These are phyloP conservation scores for Mycena haematopus DNA, from an alignment of 768 basidiomycete genomes.

Conservation along the genomic window DNA sequence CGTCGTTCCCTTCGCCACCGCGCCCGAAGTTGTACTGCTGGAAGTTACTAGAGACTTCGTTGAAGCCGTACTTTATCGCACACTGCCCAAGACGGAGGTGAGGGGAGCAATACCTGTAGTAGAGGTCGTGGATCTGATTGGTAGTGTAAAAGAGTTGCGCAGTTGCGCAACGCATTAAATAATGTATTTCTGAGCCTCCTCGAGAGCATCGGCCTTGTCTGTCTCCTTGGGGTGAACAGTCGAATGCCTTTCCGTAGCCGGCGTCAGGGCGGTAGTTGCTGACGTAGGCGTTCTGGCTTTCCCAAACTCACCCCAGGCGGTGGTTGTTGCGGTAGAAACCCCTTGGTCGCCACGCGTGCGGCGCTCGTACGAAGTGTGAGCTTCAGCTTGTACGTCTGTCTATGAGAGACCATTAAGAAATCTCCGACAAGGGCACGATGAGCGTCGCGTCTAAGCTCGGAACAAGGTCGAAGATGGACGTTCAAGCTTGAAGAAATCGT, in stretches of 20 bases:
- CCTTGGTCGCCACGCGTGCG: conserved; percentile 31
- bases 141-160: conserved; percentile 89
- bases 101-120: conserved; percentile 61
- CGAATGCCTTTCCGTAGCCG: conserved; percentile 61
- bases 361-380: conserved; percentile 38
- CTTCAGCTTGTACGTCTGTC: conserved; percentile 35
- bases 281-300: conserved; percentile 68
- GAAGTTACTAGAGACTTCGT: conserved; percentile 93
- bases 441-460: conserved; percentile 14
- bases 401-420: no score
- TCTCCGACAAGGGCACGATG: conserved; percentile 37
- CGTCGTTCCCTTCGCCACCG: conserved; percentile 87
- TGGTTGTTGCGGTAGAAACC: no score
- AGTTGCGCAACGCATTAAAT: no score
- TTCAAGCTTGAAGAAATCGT: no score
- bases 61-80: conserved; percentile 80
- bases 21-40: conserved; percentile 96
- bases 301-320: no score
- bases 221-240: conserved; percentile 70
- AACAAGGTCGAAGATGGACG: background rate
- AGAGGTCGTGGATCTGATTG: conserved; percentile 84
- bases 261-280: conserved; percentile 83
- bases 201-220: conserved; percentile 60
- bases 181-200: conserved; percentile 82
- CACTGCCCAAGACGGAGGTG: background rate